These are phyloP conservation scores for Grifola frondosa DNA, from an alignment of 1,284 basidiomycete genomes.

Conservation along the genomic window DNA sequence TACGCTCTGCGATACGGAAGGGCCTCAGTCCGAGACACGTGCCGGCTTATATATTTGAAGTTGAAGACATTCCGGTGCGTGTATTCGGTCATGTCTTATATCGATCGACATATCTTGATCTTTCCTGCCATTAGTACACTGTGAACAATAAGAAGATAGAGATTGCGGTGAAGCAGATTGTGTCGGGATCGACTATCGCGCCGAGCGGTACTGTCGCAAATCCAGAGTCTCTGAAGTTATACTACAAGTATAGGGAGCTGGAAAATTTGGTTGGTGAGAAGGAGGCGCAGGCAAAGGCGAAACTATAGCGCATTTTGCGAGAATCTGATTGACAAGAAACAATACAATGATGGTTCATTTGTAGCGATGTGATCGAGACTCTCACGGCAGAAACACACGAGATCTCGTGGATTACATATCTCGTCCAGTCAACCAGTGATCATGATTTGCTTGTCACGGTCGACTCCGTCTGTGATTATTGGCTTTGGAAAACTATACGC, in stretches of 20 bases:
- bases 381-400: too few relatives aligned
- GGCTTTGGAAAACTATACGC: too few relatives aligned
- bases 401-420: too few relatives aligned
- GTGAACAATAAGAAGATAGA: slow-evolving; percentile 76
- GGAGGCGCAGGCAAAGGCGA: too few relatives aligned
- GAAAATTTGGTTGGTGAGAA: slow-evolving; percentile 29
- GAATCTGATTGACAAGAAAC: too few relatives aligned
- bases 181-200: slow-evolving; percentile 57
- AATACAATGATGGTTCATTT: too few relatives aligned
- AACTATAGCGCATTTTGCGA: too few relatives aligned
- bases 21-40: slow-evolving; percentile 75
- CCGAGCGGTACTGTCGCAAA: slow-evolving; percentile 73
- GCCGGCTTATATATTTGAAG: slow-evolving; percentile 61
- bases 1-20: slow-evolving; percentile 61
- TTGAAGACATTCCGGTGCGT: slow-evolving; percentile 64
- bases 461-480: too few relatives aligned
- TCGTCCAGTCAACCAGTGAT: too few relatives aligned
- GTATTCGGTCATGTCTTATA: background rate
- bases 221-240: slow-evolving; percentile 59
- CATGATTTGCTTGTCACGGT: too few relatives aligned
- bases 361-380: too few relatives aligned
- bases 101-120: background rate
- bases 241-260: slow-evolving; percentile 58
- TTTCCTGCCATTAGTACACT: slow-evolving; percentile 49
- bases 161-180: slow-evolving; percentile 71